Evolutionary conservation across 352 stramenopile species (phyloP).

Genomic region (Pythium monospermum): DNA sequence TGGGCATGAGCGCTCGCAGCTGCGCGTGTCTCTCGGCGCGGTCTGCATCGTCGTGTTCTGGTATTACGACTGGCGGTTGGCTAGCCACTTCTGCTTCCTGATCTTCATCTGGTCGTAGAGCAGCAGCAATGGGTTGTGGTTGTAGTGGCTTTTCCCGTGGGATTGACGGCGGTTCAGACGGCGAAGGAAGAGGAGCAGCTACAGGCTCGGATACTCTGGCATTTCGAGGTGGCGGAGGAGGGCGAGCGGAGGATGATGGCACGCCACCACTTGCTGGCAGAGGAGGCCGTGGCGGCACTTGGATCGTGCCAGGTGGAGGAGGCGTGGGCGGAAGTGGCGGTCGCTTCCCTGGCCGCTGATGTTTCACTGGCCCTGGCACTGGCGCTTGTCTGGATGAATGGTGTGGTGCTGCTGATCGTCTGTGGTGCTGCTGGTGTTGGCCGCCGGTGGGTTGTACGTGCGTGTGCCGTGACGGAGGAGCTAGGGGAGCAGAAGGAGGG

Average conservation of each 20-base stretch:
- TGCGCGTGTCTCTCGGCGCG: conserved; percentile 34
- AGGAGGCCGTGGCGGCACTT: conserved; percentile 51
- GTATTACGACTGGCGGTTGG: background rate
- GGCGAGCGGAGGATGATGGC: background rate
- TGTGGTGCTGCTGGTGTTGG: background rate
- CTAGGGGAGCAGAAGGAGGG: too few relatives aligned
- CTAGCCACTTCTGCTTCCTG: background rate
- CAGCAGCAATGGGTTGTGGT: too few relatives aligned
- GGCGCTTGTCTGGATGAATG: too few relatives aligned
- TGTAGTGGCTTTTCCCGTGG: too few relatives aligned
- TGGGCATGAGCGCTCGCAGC: conserved; percentile 52
- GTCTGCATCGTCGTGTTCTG: conserved; percentile 28
- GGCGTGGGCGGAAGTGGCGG: conserved; percentile 48
- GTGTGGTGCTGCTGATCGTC: background rate
- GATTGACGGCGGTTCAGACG: background rate
- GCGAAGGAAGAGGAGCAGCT: conserved; percentile 15
- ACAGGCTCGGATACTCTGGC: background rate
- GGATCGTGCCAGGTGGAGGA: conserved; percentile 53
- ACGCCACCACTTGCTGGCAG: conserved; percentile 28
- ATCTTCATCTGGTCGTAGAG: conserved; percentile 5
- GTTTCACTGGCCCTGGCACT: background rate
- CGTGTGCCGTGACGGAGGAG: too few relatives aligned
- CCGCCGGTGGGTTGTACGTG: conserved; percentile 9
- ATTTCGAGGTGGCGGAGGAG: conserved; percentile 1
- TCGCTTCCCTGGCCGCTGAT: conserved; percentile 48